Conservation (phyloP, 805 yeast species). For the Kodamaea nitidulidarum region DNA sequence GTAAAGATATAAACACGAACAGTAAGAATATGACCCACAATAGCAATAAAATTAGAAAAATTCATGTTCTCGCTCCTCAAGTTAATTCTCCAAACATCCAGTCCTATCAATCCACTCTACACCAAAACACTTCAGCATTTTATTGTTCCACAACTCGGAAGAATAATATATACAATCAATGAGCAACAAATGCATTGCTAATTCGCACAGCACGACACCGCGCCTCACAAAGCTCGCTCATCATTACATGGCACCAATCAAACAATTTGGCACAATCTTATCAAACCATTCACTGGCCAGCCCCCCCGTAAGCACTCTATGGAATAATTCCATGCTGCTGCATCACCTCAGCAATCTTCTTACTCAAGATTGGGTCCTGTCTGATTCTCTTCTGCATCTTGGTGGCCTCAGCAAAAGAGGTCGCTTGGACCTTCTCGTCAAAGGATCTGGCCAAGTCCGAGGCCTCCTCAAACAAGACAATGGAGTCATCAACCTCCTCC, state of each 20-base stretch:
- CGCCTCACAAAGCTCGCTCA: too few species aligned
- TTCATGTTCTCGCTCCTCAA: too few species aligned
- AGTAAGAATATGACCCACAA: too few species aligned
- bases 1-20: too few species aligned
- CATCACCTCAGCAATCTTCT: conserved; percentile 60
- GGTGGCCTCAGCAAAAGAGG: conserved; percentile 88
- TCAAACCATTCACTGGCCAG: too few species aligned
- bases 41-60: too few species aligned
- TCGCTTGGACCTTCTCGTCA: conserved; percentile 86
- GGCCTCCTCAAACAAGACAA: conserved; percentile 75
- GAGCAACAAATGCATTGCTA: too few species aligned
- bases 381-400: conserved; percentile 80
- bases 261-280: too few species aligned
- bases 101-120: too few species aligned
- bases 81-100: too few species aligned
- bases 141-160: neutral
- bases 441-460: conserved; percentile 76
- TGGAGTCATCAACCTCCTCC: conserved; percentile 79
- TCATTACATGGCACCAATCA: too few species aligned
- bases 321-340: conserved; percentile 20
- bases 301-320: conserved; percentile 2
- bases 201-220: too few species aligned
- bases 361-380: conserved; percentile 61
- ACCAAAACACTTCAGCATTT: neutral
- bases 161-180: conserved; percentile 2